Evolutionary conservation across 2,329 filamentous ascomycete genomes (phyloP).

Genomic region (Penicillium sp.): DNA sequence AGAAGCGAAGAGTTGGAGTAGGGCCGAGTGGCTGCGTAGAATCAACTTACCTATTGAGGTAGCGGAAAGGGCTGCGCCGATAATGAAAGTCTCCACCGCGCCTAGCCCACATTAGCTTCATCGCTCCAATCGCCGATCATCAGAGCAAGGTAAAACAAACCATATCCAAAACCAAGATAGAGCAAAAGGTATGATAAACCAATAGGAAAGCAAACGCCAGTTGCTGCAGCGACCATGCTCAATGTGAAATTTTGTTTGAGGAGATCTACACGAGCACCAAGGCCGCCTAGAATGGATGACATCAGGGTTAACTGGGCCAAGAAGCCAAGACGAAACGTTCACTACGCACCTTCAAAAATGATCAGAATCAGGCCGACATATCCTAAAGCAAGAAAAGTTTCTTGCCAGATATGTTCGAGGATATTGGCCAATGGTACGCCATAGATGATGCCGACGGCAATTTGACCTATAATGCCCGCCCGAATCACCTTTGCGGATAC

Average conservation of each 20-base stretch:
- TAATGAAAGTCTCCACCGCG: slow-evolving; percentile 34
- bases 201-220: slow-evolving; percentile 50
- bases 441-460: slow-evolving; percentile 50
- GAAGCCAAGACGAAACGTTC: not conserved
- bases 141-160: slow-evolving; percentile 18
- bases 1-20: not conserved
- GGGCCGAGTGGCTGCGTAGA: not conserved
- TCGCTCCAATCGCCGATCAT: not conserved
- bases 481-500: slow-evolving; percentile 42
- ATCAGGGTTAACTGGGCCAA: not conserved
- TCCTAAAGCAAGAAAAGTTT: slow-evolving; percentile 49
- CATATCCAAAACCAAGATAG: slow-evolving; percentile 46
- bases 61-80: slow-evolving; percentile 30
- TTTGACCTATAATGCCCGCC: slow-evolving; percentile 50
- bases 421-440: slow-evolving; percentile 49
- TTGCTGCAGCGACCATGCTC: slow-evolving; percentile 43
- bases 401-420: slow-evolving; percentile 44
- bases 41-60: slow-evolving; percentile 27
- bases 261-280: slow-evolving; percentile 48
- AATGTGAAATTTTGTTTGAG: slow-evolving; percentile 47
- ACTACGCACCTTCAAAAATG: slow-evolving; percentile 46
- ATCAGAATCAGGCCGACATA: slow-evolving; percentile 53
- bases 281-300: slow-evolving; percentile 37
- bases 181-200: slow-evolving; percentile 47
- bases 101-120: slow-evolving; percentile 17